A percentile compares a stretch with the other conserved stretches of the same genome.
Conservation (phyloP, 768 basidiomycete genomes). For the Termitomyces sp. region DNA sequence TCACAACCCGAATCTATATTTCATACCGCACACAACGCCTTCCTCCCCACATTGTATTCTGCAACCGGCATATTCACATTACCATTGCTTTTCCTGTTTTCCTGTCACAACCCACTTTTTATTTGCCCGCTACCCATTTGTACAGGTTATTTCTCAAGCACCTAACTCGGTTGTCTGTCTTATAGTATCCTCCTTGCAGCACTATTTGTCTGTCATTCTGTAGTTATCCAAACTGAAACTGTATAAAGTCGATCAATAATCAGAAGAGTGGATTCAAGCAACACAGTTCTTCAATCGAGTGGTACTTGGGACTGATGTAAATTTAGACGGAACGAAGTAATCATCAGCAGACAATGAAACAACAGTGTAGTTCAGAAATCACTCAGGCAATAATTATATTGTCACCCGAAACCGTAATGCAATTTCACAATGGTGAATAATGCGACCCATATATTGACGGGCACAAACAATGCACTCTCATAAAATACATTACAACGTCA, state of each 20-base stretch:
- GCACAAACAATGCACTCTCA: too few species aligned
- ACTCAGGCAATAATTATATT: too few species aligned
- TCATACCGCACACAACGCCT: conserved; percentile 32
- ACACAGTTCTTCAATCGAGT: too few species aligned
- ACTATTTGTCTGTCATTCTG: conserved; percentile 67
- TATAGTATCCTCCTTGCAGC: conserved; percentile 60
- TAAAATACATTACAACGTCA: background rate
- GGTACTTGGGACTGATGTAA: too few species aligned
- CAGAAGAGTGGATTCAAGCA: conserved; percentile 22
- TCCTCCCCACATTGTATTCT: conserved; percentile 68
- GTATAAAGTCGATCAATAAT: conserved; percentile 50
- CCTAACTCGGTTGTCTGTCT: conserved; percentile 62
- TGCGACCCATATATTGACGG: too few species aligned
- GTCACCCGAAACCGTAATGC: too few species aligned
- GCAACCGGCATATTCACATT: conserved; percentile 58
- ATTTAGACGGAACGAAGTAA: too few species aligned
- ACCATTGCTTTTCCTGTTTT: conserved; percentile 52
- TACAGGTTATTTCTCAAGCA: conserved; percentile 54
- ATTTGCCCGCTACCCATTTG: conserved; percentile 47
- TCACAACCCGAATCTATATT: conserved; percentile 32
- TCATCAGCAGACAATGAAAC: too few species aligned
- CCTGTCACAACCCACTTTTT: conserved; percentile 38
- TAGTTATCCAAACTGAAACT: conserved; percentile 59
- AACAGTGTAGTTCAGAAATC: too few species aligned
- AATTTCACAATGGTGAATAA: background rate